phyloP scores from a whole-genome alignment of 2,329 filamentous ascomycete species.

The Aspergillus jensenii region DNA sequence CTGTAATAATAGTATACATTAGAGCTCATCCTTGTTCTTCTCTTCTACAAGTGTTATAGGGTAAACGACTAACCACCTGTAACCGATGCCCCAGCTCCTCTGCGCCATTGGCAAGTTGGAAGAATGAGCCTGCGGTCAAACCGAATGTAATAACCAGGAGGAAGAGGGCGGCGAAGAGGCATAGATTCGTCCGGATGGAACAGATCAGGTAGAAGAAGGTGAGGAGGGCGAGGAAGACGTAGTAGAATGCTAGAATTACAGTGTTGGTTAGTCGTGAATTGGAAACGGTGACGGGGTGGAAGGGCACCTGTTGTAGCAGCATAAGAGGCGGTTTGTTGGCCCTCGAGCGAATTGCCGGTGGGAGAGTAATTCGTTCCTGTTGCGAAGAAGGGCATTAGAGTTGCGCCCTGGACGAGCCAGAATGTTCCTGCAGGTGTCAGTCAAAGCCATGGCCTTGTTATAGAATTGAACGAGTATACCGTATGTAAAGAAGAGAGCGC shows the following conservation, averaged over 20 bases:
- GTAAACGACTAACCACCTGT: conserved; percentile 16
- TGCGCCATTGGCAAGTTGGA: conserved; percentile 25
- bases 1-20: conserved; percentile 20
- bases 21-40: too few relatives aligned
- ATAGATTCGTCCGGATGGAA: conserved; percentile 36
- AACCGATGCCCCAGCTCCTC: conserved; percentile 16
- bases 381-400: conserved; percentile 50
- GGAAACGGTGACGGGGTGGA: too few relatives aligned
- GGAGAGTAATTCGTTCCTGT: conserved; percentile 47
- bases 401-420: conserved; percentile 53
- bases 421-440: conserved; percentile 42
- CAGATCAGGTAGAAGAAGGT: conserved; percentile 36
- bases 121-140: conserved; percentile 27
- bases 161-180: conserved; percentile 34
- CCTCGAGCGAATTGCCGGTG: conserved; percentile 30
- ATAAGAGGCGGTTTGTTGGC: conserved; percentile 25
- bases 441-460: too few relatives aligned
- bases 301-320: conserved; percentile 25
- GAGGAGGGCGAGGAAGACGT: conserved; percentile 24
- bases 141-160: conserved; percentile 33
- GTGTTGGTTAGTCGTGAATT: too few relatives aligned
- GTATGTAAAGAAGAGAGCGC: conserved; percentile 55
- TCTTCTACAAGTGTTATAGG: too few relatives aligned
- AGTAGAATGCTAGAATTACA: conserved; percentile 24
- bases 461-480: too few relatives aligned